phyloP scores from a whole-genome alignment of 1,284 basidiomycete genomes.

The Pyrrhoderma noxium region DNA sequence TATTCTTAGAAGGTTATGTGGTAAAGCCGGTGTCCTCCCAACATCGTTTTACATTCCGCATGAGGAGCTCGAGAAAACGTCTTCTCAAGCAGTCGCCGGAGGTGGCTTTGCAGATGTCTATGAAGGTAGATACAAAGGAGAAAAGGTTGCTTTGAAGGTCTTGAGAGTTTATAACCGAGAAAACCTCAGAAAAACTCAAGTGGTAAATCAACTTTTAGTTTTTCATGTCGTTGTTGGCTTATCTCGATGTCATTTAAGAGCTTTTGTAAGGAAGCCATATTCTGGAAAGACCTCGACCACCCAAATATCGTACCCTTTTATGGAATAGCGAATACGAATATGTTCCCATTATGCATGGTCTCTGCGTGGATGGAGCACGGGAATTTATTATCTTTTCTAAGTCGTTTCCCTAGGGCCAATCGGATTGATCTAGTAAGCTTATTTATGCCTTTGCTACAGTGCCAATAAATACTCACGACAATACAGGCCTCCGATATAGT shows the following conservation, averaged over 20 bases:
- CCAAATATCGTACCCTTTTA: conserved; percentile 13
- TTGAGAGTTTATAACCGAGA: conserved; percentile 2
- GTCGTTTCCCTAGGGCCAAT: neutral
- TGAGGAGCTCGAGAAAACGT: neutral
- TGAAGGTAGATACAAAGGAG: neutral
- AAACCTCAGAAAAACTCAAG: neutral
- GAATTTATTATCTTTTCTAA: conserved; percentile 2
- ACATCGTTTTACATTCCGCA: neutral
- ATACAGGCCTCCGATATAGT: neutral
- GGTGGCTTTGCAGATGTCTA: conserved; percentile 15
- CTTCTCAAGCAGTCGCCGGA: conserved; percentile 3
- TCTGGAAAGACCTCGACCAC: conserved; percentile 10
- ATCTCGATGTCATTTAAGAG: neutral
- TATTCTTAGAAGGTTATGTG: neutral
- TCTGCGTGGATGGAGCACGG: conserved; percentile 12
- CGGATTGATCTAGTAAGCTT: conserved; percentile 2
- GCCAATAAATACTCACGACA: neutral
- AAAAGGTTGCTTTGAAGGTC: conserved; percentile 16
- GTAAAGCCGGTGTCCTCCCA: neutral
- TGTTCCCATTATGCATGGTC: conserved; percentile 6
- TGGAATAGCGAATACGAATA: neutral
- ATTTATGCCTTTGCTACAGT: neutral
- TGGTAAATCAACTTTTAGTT: neutral
- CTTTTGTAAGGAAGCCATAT: conserved; percentile 10
- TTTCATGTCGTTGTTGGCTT: too few relatives aligned